Evolutionary conservation across 1,139 yeast species (phyloP), one percentile per base, ranked within the genome.

Genomic region (Saccharomyces hybrid): DNA sequence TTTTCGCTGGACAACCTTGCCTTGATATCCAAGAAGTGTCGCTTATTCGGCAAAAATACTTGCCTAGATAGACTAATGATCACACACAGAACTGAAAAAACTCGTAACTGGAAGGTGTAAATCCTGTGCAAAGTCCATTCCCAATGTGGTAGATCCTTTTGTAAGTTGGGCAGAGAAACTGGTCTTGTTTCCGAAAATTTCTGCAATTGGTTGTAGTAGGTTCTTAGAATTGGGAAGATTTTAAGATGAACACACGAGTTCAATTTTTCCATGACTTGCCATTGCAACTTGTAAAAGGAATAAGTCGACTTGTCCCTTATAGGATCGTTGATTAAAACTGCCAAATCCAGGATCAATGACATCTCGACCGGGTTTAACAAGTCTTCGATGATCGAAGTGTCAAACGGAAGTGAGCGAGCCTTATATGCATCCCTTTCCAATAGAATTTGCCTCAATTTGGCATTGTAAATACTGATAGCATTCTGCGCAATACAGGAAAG

Each of bases 391-490:
- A 65, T 55, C 1, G 55, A 54, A 28, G 66, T 55, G n/a, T 70
- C 68, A 11, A 70, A 65, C 44, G 57, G 62, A 46, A 64, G 71
- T 13, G 67, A 62, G 11, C 68, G 56, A 32, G 66, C 69, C 0
- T 67, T 63, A 23, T 59, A 59, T 0, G 69, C 66, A 26, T 61
- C 63, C 53, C 75, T 67, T 56, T 77, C 83, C 47, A 64, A 47
- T 51, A 72, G 68, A 1, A 82, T 78, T 55, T 70, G 77, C 23
- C 70, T 74, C 52, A 80, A 63, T 53, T 77, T 74, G 56, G 75
- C 78, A 53, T 76, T 74, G 61, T 82, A 81, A 0, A 83, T 79
- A 20, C 72, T 73, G 11, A 75, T 65, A n/a, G 84, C 76, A 53
- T 73, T 76, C 7, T 64, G 51, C 1, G 63, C 49, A 1, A 68